Evolutionary conservation across 2,329 filamentous ascomycete genomes (phyloP), one percentile per base, ranked within the genome.

Genomic region (Trichocomaceae sp.): DNA sequence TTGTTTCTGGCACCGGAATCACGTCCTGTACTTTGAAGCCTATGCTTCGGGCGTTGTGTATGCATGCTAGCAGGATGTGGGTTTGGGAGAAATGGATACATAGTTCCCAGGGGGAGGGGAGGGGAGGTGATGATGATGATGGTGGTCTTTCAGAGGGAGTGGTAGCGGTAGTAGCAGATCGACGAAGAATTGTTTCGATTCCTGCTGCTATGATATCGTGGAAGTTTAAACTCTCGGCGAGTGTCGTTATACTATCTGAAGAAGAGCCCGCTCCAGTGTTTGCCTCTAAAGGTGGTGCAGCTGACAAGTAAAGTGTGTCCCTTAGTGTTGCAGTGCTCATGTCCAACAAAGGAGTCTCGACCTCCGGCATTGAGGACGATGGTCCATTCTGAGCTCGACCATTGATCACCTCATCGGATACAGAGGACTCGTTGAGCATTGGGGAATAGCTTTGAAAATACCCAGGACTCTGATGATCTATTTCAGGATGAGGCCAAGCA

Each of bases 171-270:
- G 29, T 33, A 33, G 29, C 12, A 42, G 48, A 26, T 15, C 15
- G 33, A 23, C 3, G 23, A 31, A 41, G 23, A 8, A 50, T 20
- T 7, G 37, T 29, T 50, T 50, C 33, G 37, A 50, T 19, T 26
- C 48, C 48, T 31, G 48, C 48, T n/a, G 50, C 41, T 31, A 60
- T 53, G 17, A 66, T 45, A 10, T 62, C 57, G 3, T 57, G 41
- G 6, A 66, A 20, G 29, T 64, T 50, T 41, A 70, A 60, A 5
- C 63, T 64, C n/a, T 51, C 45, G 33, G 15, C 29, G 13, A 15
- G 26, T 29, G 23, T n/a, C 17, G 47, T 20, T 33, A 13, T 12
- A 17, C 19, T 19, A 13, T 22, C 15, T 22, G 41, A 17, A 20
- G 41, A 23, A 22, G 22, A 26, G 23, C 7, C 23, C 23, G 23